Evolutionary conservation across 352 stramenopile genomes (phyloP), one percentile per base, ranked within the genome.

Genomic region (Phytopythium oedochilum): DNA sequence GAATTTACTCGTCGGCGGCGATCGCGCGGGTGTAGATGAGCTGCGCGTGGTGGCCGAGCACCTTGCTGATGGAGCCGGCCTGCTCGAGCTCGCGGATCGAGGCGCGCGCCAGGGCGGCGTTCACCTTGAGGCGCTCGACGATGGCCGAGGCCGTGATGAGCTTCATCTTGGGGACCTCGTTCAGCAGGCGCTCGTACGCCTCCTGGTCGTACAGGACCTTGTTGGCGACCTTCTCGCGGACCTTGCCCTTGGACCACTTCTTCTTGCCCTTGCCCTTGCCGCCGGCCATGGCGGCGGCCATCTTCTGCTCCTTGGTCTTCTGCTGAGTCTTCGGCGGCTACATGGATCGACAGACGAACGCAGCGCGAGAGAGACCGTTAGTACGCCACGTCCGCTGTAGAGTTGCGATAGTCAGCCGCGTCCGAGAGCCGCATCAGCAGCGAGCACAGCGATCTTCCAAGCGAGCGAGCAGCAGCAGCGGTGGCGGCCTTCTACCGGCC

Each of bases 231-330:
- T 99, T 99, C 75, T 99, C 97, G 71, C 97, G 94, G 70, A 97
- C 87, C 90, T 99, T 99, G 76, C 96, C 96, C 95, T 99, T 99
- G 67, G 96, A 99, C 97, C 97, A 99, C 89, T 99, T 99, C 86
- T 99, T 99, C 93, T 99, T 99, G 80, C 96, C 96, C 89, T 99
- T 99, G 83, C 96, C 96, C 69, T 87, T 87, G 76, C 97, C 96
- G 89, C 88, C 88, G 56, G 97, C 97, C 92, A 99, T 97, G 91
- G 97, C 97, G 73, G 97, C 97, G 70, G 97, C 96, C 93, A 99
- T 99, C 96, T 99, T 99, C 71, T 99, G 96, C 79, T 99, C 97
- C 92, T 99, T 99, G 64, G 97, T 98, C 92, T 99, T 99, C 80
- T 99, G 97, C 88, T 99, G 97, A 71, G 98, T 97, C 85, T 99